Conservation (phyloP, 306 rosid genomes). For the Vigna reflexopilosa region DNA sequence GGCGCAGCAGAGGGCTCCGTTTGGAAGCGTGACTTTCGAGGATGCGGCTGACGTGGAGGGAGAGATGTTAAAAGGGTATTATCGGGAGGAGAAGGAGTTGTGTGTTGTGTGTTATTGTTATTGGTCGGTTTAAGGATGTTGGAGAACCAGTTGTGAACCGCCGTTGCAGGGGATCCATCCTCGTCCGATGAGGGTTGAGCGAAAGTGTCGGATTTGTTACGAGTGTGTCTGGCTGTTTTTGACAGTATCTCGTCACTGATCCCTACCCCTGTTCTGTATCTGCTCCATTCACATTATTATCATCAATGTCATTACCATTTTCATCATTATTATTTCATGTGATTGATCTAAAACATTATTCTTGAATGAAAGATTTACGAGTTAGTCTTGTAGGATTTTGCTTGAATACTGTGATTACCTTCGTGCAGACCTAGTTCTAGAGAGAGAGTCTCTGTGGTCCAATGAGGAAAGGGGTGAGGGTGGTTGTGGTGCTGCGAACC, state of each 20-base stretch:
- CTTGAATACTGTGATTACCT: slow-evolving; percentile 49
- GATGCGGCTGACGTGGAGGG: slow-evolving; percentile 57
- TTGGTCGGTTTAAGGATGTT: slow-evolving; percentile 59
- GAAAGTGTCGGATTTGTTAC: slow-evolving; percentile 67
- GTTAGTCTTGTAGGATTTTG: background rate
- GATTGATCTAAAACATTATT: too few relatives aligned
- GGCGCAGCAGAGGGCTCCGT: slow-evolving; percentile 60
- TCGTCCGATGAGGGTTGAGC: slow-evolving; percentile 17
- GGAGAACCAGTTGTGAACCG: slow-evolving; percentile 73
- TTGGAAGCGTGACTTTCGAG: slow-evolving; percentile 72
- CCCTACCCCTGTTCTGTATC: slow-evolving; percentile 61
- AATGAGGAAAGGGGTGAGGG: slow-evolving; percentile 45
- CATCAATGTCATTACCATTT: background rate
- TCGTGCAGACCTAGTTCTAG: slow-evolving; percentile 85
- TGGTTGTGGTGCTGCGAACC: slow-evolving; percentile 62
- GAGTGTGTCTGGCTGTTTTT: slow-evolving; percentile 62
- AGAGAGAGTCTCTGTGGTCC: slow-evolving; percentile 65
- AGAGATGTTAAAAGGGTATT: slow-evolving; percentile 3
- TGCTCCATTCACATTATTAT: slow-evolving; percentile 26
- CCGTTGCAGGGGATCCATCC: slow-evolving; percentile 57
- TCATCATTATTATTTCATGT: too few relatives aligned
- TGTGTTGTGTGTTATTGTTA: background rate
- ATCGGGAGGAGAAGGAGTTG: slow-evolving; percentile 34
- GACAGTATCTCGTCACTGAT: slow-evolving; percentile 77
- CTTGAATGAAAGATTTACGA: too few relatives aligned